Evolutionary conservation across 2,329 filamentous ascomycete genomes (phyloP).

Genomic region (Stemphylium beticola): DNA sequence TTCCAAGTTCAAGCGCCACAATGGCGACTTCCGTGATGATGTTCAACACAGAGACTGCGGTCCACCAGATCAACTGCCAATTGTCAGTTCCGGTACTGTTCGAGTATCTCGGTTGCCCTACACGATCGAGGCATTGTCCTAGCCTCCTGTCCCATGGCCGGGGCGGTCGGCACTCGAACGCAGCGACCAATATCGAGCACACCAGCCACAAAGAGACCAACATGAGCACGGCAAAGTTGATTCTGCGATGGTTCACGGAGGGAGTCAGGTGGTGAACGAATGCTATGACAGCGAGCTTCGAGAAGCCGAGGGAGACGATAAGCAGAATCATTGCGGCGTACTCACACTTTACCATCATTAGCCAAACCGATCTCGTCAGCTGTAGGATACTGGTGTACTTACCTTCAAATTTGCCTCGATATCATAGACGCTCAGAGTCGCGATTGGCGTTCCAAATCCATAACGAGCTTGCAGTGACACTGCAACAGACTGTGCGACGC

Average conservation of each 20-base stretch:
- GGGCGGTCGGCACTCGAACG: constrained; percentile 25
- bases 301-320: constrained; percentile 32
- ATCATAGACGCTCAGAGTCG: constrained; percentile 12
- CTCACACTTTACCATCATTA: constrained; percentile 25
- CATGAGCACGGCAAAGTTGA: constrained; percentile 22
- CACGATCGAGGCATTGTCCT: constrained; percentile 21
- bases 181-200: constrained; percentile 17
- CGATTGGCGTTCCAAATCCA: constrained; percentile 29
- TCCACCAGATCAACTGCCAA: constrained; percentile 28
- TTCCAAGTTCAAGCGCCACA: constrained; percentile 27
- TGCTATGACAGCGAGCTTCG: constrained; percentile 35
- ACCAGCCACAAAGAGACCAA: constrained; percentile 22
- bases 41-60: constrained; percentile 18
- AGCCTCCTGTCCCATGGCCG: constrained; percentile 26
- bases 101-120: constrained; percentile 4
- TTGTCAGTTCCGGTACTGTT: not conserved
- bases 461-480: constrained; percentile 23
- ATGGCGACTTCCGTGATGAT: constrained; percentile 29
- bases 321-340: constrained; percentile 36
- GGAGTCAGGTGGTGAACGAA: constrained; percentile 34
- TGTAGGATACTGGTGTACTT: not conserved
- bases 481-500: constrained; percentile 25
- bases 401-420: constrained; percentile 23
- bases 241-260: constrained; percentile 16
- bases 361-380: not conserved